Conservation (phyloP, 345 rosid genomes). For the Populus nigra region DNA sequence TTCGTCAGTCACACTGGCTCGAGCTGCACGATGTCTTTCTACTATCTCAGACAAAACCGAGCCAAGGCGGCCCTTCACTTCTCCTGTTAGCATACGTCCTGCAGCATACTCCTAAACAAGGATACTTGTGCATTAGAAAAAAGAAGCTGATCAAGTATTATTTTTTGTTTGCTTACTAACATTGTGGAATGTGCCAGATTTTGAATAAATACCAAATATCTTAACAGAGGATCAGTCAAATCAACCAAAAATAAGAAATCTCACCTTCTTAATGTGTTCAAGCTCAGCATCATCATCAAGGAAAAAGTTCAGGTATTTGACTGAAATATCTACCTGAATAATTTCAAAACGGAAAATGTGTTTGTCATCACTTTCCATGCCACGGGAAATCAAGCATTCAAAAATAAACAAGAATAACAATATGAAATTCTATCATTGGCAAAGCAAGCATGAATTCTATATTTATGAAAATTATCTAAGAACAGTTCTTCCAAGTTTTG, state of each 20-base stretch:
- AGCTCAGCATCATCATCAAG: slow-evolving; percentile 83
- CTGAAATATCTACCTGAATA: slow-evolving; percentile 74
- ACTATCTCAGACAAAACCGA: slow-evolving; percentile 70
- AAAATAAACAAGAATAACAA: not conserved
- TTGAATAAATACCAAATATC: not conserved
- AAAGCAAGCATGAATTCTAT: not conserved
- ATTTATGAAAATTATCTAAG: not conserved
- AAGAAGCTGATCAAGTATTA: not conserved
- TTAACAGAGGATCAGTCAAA: not conserved
- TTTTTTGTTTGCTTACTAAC: not conserved
- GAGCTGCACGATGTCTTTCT: slow-evolving; percentile 73
- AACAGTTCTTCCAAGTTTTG: not conserved
- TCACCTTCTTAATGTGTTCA: slow-evolving; percentile 75
- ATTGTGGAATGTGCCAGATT: too few species aligned
- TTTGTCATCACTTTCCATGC: not conserved
- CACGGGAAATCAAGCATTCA: not conserved
- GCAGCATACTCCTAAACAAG: slow-evolving; percentile 66
- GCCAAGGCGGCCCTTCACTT: slow-evolving; percentile 70
- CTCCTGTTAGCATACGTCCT: slow-evolving; percentile 80
- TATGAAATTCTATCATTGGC: not conserved
- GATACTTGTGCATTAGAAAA: not conserved
- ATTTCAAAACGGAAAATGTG: slow-evolving; percentile 4
- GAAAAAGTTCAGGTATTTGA: slow-evolving; percentile 76
- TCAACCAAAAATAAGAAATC: not conserved
- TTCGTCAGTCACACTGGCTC: slow-evolving; percentile 82